Conservation (phyloP, 225 moss, liverwort and hornwort species). For the Sphagnum tenellum region DNA sequence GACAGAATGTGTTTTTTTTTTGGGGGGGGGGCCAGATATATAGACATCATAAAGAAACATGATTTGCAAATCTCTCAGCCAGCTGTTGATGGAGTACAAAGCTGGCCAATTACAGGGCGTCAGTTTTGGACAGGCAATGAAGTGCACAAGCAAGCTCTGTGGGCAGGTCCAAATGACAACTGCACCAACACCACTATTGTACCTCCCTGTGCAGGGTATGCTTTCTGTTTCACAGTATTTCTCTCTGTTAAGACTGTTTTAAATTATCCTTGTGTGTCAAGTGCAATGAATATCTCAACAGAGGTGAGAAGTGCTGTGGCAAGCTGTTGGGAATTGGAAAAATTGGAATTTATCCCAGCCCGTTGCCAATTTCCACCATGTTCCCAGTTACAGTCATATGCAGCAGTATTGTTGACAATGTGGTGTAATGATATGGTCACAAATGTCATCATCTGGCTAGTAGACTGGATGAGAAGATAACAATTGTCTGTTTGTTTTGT, state of each 20-base stretch:
- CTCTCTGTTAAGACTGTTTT: too few species aligned
- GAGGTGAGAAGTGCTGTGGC: too few species aligned
- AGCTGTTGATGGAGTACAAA: slow-evolving; percentile 50
- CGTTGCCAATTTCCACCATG: background rate
- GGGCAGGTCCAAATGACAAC: slow-evolving; percentile 49
- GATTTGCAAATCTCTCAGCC: slow-evolving; percentile 56
- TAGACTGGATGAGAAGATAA: too few species aligned
- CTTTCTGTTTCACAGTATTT: too few species aligned
- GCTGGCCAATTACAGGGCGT: slow-evolving; percentile 56
- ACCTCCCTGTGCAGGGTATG: slow-evolving; percentile 49
- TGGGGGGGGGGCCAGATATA: slow-evolving; percentile 15
- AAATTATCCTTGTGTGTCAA: too few species aligned
- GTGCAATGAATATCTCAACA: too few species aligned
- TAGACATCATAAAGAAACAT: slow-evolving; percentile 44
- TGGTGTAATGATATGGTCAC: too few species aligned
- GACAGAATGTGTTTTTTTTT: too few species aligned
- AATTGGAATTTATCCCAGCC: too few species aligned
- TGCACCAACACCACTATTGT: slow-evolving; percentile 34
- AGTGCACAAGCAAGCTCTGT: slow-evolving; percentile 54
- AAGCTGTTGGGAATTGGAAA: too few species aligned
- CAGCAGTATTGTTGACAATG: background rate
- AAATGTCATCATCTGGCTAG: too few species aligned
- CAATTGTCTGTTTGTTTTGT: background rate
- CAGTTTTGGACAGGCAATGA: slow-evolving; percentile 50
- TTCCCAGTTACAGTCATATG: background rate